Evolutionary conservation across 2,329 filamentous ascomycete genomes (phyloP), one percentile per base, ranked within the genome.

Genomic region (Hypoxylon sp.): DNA sequence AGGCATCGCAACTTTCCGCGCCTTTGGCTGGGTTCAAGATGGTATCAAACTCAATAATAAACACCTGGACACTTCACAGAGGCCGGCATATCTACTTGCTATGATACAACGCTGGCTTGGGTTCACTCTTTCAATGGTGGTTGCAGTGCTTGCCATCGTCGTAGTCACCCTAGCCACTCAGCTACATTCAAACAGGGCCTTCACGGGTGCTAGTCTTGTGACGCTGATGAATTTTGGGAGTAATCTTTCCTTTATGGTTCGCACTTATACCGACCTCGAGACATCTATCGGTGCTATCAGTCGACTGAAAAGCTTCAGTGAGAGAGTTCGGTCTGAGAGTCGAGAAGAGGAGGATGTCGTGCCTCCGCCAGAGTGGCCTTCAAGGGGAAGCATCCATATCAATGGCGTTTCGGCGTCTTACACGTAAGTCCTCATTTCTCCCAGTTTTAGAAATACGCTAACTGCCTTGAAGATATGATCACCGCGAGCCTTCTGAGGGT

Each of bases 51-150:
- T 68, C 73, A 80, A 36, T 71, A 80, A 38, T 80, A 81, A 63
- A 85, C 74, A 84, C 0, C 75, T 87, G 3, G 81, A 87, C 63
- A 76, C 76, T 10, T 85, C 83, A 1, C 85, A 87, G 63, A 74
- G 80, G 21, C 85, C 86, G 2, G 83, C 82, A 36, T 87, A 87
- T 66, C 79, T 86, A 3, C 78, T 87, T 5, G 82, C 79, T 48
- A 81, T 82, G 56, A 81, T 86, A 17, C 85, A 87, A 68, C 79
- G 59, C 19, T 73, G 74, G 74, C 65, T 76, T 28, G 60, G 57
- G 3, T 45, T 71, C 9, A 65, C 69, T 3, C 67, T 74, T 6
- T 36, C 67, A 3, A 36, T 74, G 7, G 64, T 75, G 1, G 73
- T 76, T 6, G 70, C 71, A 23, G 62, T 63, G 1, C 41, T 76